Percentiles rank a stretch among this genome's conserved stretches.
Conservation (phyloP, 306 rosid species). For the Gleditsia sinensis region DNA sequence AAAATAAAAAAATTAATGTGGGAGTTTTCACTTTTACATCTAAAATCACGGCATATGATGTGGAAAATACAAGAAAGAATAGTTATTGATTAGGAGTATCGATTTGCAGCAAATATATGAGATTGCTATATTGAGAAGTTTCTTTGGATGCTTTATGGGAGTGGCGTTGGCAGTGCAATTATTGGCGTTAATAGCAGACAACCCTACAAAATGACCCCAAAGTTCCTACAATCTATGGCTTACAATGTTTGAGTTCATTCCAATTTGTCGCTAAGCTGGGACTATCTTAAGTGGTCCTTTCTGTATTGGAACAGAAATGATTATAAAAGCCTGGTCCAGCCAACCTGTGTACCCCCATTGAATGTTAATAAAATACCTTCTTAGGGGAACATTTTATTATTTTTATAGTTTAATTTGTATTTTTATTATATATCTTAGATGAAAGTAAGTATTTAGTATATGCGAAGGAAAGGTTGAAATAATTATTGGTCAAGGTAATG, state of each 20-base stretch:
- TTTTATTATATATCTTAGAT: too few species aligned
- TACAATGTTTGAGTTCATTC: neutral
- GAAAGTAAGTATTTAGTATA: too few species aligned
- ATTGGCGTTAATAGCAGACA: slow-evolving; percentile 28
- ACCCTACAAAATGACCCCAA: slow-evolving; percentile 48
- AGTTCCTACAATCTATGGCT: slow-evolving; percentile 50
- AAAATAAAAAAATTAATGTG: too few species aligned
- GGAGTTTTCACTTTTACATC: neutral
- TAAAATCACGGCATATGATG: neutral
- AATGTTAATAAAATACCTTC: neutral
- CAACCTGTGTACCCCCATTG: too few species aligned
- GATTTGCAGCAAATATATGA: neutral
- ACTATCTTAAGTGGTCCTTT: neutral
- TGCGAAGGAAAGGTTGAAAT: too few species aligned
- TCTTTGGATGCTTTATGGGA: neutral
- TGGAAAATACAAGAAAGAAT: neutral
- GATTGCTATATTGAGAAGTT: neutral
- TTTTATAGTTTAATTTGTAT: too few species aligned
- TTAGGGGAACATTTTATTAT: too few species aligned
- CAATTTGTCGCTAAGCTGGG: neutral
- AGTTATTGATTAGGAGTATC: neutral
- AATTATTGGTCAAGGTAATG: too few species aligned
- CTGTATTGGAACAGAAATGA: neutral
- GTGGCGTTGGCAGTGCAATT: slow-evolving; percentile 12
- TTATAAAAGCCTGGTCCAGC: neutral